phyloP scores from a whole-genome alignment of 352 stramenopile genomes.

The Globisporangium barbulae region DNA sequence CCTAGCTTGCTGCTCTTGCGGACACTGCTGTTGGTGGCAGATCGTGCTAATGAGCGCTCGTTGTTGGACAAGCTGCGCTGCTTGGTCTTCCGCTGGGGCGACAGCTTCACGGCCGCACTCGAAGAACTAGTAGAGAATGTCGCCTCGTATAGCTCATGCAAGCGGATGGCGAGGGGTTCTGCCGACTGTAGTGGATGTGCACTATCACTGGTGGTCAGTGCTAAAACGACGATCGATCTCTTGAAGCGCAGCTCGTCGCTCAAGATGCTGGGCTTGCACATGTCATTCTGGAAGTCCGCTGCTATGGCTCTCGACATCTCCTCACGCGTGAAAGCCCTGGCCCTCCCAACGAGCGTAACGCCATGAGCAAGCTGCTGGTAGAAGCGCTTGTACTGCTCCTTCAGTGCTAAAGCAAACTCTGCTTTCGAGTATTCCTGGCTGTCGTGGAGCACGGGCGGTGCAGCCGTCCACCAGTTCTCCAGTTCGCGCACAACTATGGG shows the following conservation, averaged over 20 bases:
- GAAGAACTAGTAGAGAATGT: neutral
- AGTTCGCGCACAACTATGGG: slow-evolving; percentile 1
- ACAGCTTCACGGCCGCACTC: neutral
- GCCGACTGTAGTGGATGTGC: neutral
- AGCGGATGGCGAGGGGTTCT: neutral
- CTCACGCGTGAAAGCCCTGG: neutral
- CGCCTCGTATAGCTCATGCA: neutral
- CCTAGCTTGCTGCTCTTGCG: neutral
- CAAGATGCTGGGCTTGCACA: neutral
- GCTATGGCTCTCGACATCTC: neutral
- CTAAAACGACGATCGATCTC: neutral
- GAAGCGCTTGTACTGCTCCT: neutral
- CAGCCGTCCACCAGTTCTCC: slow-evolving; percentile 3
- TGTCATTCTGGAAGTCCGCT: neutral
- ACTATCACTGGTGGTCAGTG: neutral
- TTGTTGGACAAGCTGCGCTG: slow-evolving; percentile 2
- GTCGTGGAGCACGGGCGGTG: neutral
- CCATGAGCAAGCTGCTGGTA: slow-evolving; percentile 4
- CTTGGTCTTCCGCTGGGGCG: neutral
- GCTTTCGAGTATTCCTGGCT: neutral
- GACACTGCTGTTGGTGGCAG: neutral
- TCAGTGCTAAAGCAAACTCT: neutral
- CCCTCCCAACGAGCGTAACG: neutral
- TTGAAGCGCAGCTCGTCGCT: neutral
- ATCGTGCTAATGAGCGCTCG: neutral